These are phyloP conservation scores for Heteromeles arbutifolia DNA, from an alignment of 306 rosid genomes.

Conservation along the genomic window DNA sequence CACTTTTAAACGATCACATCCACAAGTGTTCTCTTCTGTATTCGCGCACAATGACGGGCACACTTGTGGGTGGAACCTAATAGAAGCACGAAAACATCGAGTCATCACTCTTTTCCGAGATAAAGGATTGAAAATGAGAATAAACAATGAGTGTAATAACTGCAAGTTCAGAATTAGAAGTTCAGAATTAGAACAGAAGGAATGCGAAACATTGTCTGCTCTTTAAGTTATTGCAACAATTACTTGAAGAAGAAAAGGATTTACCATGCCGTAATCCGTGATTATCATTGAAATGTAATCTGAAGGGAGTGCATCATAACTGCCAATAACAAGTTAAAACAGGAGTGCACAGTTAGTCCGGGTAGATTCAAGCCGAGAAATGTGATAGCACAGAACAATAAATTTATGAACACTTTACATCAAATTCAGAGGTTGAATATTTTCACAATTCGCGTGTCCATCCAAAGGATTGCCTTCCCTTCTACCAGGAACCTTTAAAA, in stretches of 20 bases:
- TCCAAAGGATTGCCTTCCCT: conserved; percentile 39
- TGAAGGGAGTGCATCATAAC: conserved; percentile 81
- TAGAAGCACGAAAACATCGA: conserved; percentile 1
- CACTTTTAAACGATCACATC: conserved; percentile 7
- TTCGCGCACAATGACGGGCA: conserved; percentile 80
- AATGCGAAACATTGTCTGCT: background rate
- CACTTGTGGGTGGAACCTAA: conserved; percentile 84
- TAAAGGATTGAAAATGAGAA: background rate
- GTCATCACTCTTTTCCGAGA: background rate
- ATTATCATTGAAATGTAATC: conserved; percentile 77
- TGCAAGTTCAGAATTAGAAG: background rate
- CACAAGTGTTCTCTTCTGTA: conserved; percentile 56
- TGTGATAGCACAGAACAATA: background rate
- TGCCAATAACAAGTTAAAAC: conserved; percentile 18
- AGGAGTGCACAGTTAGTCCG: background rate
- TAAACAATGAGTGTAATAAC: background rate
- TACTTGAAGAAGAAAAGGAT: background rate
- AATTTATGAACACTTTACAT: conserved; percentile 30
- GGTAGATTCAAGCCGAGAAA: background rate
- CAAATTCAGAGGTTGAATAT: conserved; percentile 66
- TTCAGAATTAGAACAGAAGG: background rate
- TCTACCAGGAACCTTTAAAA: conserved; percentile 63
- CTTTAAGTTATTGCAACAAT: background rate
- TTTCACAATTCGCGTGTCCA: conserved; percentile 41
- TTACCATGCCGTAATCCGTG: conserved; percentile 93